phyloP scores from a whole-genome alignment of 306 rosid genomes.

The Casuarina equisetifolia region DNA sequence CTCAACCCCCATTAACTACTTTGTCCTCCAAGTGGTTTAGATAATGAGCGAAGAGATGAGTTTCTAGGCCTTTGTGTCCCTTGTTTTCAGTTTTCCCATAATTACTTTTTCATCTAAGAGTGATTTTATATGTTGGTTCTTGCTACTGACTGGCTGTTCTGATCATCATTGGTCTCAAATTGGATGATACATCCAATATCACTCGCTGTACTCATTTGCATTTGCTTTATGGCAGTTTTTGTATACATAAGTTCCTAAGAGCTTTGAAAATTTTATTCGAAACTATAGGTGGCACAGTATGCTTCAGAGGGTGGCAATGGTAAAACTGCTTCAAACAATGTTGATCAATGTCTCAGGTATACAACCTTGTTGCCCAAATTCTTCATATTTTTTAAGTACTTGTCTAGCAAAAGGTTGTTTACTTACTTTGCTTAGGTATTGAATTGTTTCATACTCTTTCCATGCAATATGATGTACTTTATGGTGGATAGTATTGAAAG shows the following conservation, averaged over 20 bases:
- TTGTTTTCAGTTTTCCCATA: not conserved
- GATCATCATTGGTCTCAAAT: slow-evolving; percentile 5
- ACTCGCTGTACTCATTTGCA: slow-evolving; percentile 14
- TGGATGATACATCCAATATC: not conserved
- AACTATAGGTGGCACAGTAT: slow-evolving; percentile 76
- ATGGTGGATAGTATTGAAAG: not conserved
- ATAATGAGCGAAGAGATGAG: not conserved
- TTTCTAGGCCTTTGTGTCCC: not conserved
- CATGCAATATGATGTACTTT: not conserved
- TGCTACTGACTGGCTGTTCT: slow-evolving; percentile 6
- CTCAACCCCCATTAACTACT: not conserved
- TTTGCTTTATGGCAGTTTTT: slow-evolving; percentile 7
- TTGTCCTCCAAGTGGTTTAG: not conserved
- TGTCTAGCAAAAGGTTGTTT: not conserved
- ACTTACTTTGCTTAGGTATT: not conserved
- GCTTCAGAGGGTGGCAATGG: slow-evolving; percentile 82
- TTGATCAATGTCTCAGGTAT: slow-evolving; percentile 88
- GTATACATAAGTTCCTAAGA: slow-evolving; percentile 14
- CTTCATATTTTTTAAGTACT: not conserved
- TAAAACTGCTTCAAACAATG: slow-evolving; percentile 53
- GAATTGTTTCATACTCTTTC: not conserved
- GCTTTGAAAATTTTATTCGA: slow-evolving; percentile 21
- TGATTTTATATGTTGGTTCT: not conserved
- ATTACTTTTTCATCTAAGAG: not conserved
- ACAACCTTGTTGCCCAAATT: slow-evolving; percentile 1